Base-by-base conservation (phyloP, 148 eudicot species). In the Rhododendron simsii region DNA sequence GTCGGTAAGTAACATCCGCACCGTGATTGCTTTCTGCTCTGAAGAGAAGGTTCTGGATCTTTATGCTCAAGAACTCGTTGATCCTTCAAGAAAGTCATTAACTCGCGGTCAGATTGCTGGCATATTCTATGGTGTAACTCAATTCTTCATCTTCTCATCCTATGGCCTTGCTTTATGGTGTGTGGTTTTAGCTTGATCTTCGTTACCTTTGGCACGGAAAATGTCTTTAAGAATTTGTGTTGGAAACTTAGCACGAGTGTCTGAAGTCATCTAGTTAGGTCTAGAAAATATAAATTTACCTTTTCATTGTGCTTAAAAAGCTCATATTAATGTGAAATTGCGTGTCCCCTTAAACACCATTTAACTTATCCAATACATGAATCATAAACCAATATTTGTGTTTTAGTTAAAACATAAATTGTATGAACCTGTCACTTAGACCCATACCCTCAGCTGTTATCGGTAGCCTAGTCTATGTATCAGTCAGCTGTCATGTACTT, bases 101-200 rank as follows among this genome's bases (percentile, higher is more conserved):
- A 91, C 88, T 47, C 98, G 98, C 69, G 98, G 99, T 80, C 99
- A 97, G 87, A 92, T 92, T 88, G 99, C 99, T 73, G 98, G 98
- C 80, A 90, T 97, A 77, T 93, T 94, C 78, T 97, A 94, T 82
- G 99, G 99, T 44, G 91, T 97, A 85, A 89, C 98, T 37, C 99
- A 97, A 79, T 97, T 97, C 91, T 97, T 95, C 95, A 94, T 97
- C 90, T 97, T 97, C 87, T 94, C 99, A 48, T 94, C 95, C 84
- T 97, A 97, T 39, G 99, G 95, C 89, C 96, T 97, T 74, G 98
- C 98, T 83, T 89, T 97, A 86, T 97, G 99, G 99, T 96, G 94
- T 37, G 81, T 23, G 2, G 78, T 37, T 79, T 80, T 85, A 51
- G 35, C 20, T 85, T 11, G 28, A 44, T 77, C 59, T 44, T 16